phyloP scores from a whole-genome alignment of 495 filamentous ascomycete genomes.

The Aspergillus steynii region DNA sequence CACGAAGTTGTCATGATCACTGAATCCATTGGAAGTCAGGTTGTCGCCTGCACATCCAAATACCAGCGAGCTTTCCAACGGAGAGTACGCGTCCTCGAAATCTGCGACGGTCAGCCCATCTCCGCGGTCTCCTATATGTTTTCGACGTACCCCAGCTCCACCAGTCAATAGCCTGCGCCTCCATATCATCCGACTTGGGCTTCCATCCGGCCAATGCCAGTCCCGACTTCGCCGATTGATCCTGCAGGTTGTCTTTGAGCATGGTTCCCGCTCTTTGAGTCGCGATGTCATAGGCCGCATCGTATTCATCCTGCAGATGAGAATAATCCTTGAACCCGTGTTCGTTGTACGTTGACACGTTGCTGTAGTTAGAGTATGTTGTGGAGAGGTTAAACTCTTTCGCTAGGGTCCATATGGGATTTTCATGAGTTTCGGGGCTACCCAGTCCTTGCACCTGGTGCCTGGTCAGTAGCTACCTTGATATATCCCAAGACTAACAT shows the following conservation, averaged over 20 bases:
- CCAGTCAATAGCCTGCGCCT: constrained; percentile 62
- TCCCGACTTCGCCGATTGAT: constrained; percentile 58
- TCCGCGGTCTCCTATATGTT: not conserved
- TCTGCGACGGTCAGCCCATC: constrained; percentile 29
- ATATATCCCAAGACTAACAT: constrained; percentile 5
- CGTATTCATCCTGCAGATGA: constrained; percentile 51
- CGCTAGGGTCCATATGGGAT: constrained; percentile 68
- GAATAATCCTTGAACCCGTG: constrained; percentile 53
- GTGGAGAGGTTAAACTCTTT: constrained; percentile 62
- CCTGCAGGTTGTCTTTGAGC: constrained; percentile 59
- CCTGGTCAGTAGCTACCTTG: not conserved
- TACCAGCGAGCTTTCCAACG: constrained; percentile 43
- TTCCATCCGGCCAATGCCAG: constrained; percentile 63
- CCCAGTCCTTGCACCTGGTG: constrained; percentile 62
- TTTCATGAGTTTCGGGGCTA: constrained; percentile 36
- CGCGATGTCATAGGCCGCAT: constrained; percentile 48
- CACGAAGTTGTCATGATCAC: constrained; percentile 65
- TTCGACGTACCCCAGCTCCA: constrained; percentile 45
- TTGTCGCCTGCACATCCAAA: constrained; percentile 42
- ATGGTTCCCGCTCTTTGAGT: constrained; percentile 58
- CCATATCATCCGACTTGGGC: constrained; percentile 53
- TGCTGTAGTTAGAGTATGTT: constrained; percentile 61
- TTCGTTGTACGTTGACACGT: constrained; percentile 59
- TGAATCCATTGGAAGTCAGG: constrained; percentile 45
- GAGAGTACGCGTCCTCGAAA: constrained; percentile 52